These are phyloP conservation scores for Cyclotella kingstonii DNA, from an alignment of 108 stramenopile genomes.

Conservation along the genomic window DNA sequence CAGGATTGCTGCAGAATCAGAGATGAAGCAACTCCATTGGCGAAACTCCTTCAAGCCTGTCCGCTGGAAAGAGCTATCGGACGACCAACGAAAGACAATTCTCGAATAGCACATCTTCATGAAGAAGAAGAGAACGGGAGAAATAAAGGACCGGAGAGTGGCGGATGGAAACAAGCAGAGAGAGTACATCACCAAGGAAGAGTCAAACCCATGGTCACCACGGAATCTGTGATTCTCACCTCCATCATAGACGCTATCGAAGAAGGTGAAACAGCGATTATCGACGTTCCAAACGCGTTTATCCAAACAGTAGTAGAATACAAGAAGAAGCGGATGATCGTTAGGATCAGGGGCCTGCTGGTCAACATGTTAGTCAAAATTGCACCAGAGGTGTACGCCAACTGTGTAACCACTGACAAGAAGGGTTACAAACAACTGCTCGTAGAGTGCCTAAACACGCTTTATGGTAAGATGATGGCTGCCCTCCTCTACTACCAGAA, in stretches of 20 bases:
- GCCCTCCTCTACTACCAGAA: too few species aligned
- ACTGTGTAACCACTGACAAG: conserved; percentile 2
- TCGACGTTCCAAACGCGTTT: conserved; percentile 11
- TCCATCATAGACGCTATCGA: conserved; percentile 9
- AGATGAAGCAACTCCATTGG: conserved; percentile 2
- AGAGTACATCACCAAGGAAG: neutral
- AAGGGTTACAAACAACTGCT: conserved; percentile 2
- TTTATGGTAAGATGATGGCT: conserved; percentile 6
- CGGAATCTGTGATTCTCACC: conserved; percentile 8
- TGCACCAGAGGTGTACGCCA: conserved; percentile 27
- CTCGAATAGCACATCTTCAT: conserved; percentile 3
- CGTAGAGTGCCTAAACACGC: conserved; percentile 3
- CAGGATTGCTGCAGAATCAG: neutral
- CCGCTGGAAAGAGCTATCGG: neutral
- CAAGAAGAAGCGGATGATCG: neutral
- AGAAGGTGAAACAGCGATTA: neutral
- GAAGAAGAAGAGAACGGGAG: neutral
- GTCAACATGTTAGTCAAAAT: conserved; percentile 35
- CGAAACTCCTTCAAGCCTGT: neutral
- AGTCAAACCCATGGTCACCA: neutral
- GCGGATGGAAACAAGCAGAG: conserved; percentile 5
- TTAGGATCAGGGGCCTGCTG: conserved; percentile 9
- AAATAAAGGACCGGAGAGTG: conserved; percentile 1
- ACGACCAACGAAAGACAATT: neutral
- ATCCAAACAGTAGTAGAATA: conserved; percentile 7